Evolutionary conservation across 2,329 filamentous ascomycete species (phyloP).

Genomic region (Calycina herbarum): DNA sequence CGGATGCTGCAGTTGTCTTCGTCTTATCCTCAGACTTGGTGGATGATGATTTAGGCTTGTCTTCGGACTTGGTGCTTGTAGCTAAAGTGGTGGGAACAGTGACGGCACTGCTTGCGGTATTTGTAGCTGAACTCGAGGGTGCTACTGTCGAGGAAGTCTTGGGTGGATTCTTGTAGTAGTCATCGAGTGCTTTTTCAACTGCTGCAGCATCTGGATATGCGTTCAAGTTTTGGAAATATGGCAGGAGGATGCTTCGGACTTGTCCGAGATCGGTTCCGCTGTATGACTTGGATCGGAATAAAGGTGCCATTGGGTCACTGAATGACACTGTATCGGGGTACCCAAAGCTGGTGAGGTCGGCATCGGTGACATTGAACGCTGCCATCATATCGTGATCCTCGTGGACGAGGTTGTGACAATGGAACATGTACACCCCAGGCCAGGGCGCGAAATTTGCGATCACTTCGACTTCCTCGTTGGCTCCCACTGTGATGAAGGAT

Average conservation of each 20-base stretch:
- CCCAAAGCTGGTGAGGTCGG: constrained; percentile 20
- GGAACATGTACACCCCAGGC: constrained; percentile 53
- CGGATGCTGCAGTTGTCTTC: background rate
- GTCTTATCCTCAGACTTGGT: no score
- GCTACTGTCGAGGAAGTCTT: background rate
- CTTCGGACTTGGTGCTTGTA: no score
- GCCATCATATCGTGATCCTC: constrained; percentile 39
- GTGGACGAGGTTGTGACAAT: constrained; percentile 38
- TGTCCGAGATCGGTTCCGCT: constrained; percentile 23
- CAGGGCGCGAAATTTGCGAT: constrained; percentile 53
- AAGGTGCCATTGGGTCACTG: constrained; percentile 29
- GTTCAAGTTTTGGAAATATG: constrained; percentile 25
- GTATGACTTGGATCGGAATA: constrained; percentile 28
- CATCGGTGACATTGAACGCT: constrained; percentile 31
- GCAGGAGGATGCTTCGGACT: constrained; percentile 20
- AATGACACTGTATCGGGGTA: constrained; percentile 28
- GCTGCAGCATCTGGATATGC: constrained; percentile 27
- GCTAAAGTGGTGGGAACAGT: no score
- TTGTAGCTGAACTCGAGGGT: no score
- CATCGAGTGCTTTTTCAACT: constrained; percentile 20
- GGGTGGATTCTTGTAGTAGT: constrained; percentile 21
- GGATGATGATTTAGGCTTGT: no score
- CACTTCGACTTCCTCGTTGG: constrained; percentile 49
- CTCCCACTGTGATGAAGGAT: constrained; percentile 38
- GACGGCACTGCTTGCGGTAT: no score